Conservation (phyloP, 2,329 filamentous ascomycete genomes). For the Ophiocordyceps camponoti-floridani region DNA sequence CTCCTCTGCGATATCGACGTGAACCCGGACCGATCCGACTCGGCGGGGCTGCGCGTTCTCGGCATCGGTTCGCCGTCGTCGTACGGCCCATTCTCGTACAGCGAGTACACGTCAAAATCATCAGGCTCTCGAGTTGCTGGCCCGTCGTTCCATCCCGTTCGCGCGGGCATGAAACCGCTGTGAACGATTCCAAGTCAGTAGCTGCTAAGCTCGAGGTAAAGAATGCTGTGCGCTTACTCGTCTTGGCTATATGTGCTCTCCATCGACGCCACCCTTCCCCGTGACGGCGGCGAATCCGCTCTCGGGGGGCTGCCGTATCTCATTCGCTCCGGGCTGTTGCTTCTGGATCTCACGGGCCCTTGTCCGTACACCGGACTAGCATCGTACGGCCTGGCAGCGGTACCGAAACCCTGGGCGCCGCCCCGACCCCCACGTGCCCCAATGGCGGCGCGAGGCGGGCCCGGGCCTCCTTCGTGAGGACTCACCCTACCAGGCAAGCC, state of each 20-base stretch:
- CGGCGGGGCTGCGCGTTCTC: constrained; percentile 50
- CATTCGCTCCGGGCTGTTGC: background rate
- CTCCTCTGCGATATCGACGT: constrained; percentile 81
- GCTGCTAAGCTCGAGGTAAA: too few species aligned
- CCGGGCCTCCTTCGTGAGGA: constrained; percentile 17
- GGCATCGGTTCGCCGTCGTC: constrained; percentile 21
- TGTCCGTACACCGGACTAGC: constrained; percentile 12
- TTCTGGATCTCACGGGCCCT: background rate
- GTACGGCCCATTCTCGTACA: constrained; percentile 33
- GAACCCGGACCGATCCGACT: constrained; percentile 69
- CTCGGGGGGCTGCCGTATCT: constrained; percentile 23
- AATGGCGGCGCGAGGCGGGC: constrained; percentile 13
- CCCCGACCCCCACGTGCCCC: constrained; percentile 12
- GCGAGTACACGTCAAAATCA: constrained; percentile 57
- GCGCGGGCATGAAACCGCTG: constrained; percentile 37
- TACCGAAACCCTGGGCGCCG: constrained; percentile 21
- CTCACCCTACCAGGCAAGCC: constrained; percentile 5
- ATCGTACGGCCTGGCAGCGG: constrained; percentile 16
- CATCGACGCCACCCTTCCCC: constrained; percentile 24
- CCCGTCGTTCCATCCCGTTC: constrained; percentile 35
- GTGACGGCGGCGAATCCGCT: constrained; percentile 45
- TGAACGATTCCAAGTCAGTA: too few species aligned
- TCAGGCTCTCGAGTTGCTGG: background rate
- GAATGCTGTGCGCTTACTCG: constrained; percentile 31
- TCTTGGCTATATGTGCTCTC: constrained; percentile 56